These are phyloP conservation scores for Suhomyces xylopsoci DNA, from an alignment of 805 yeast genomes.

Conservation along the genomic window DNA sequence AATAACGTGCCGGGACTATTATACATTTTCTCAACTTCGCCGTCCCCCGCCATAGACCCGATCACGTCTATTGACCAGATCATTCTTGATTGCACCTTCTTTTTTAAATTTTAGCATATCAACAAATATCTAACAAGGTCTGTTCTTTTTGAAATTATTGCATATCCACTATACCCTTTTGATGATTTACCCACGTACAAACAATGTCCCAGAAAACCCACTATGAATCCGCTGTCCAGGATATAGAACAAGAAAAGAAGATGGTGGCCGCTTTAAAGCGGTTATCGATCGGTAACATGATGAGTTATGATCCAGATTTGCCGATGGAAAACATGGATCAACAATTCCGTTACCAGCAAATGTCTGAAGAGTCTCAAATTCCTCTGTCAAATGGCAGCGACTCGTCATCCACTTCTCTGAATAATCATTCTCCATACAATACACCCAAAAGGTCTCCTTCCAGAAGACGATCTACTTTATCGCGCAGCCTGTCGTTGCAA, in stretches of 20 bases:
- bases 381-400: neutral
- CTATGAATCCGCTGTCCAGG: constrained; percentile 61
- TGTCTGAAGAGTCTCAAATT: neutral
- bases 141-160: neutral
- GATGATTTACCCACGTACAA: neutral
- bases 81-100: neutral
- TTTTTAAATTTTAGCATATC: neutral
- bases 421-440: constrained; percentile 1
- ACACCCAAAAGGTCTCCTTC: neutral
- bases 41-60: neutral
- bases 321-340: constrained; percentile 42
- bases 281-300: constrained; percentile 61
- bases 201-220: constrained; percentile 7
- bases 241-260: constrained; percentile 70
- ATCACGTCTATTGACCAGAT: neutral
- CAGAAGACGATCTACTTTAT: constrained; percentile 8
- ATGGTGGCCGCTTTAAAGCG: constrained; percentile 73
- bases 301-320: constrained; percentile 68
- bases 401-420: neutral
- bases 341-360: constrained; percentile 23
- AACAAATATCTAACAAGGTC: neutral
- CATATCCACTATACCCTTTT: neutral
- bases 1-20: neutral
- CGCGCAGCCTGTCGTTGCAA: constrained; percentile 4
- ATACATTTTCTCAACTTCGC: neutral